A percentile compares a stretch with the other conserved stretches of the same genome.
These are phyloP conservation scores for Cucurbita argyrosperma DNA, from an alignment of 306 rosid genomes.

Conservation along the genomic window DNA sequence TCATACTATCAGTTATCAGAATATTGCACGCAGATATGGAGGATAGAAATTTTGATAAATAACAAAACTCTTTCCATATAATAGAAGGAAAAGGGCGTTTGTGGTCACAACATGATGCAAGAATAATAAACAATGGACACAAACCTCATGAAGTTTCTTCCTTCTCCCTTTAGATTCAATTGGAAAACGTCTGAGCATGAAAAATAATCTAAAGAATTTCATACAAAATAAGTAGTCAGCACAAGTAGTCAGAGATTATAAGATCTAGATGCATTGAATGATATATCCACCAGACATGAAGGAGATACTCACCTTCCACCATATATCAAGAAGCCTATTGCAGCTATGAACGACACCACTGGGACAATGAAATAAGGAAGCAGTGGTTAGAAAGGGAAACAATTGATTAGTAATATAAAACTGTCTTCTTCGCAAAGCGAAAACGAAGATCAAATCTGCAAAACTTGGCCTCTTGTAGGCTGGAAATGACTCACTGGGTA, in stretches of 20 bases:
- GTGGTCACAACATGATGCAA: not conserved
- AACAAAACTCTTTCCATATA: not conserved
- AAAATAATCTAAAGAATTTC: conserved; percentile 47
- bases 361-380: conserved; percentile 8
- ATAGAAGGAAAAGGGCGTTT: not conserved
- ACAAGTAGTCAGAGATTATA: conserved; percentile 3
- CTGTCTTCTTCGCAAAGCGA: not conserved
- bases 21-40: not conserved
- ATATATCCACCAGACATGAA: conserved; percentile 6
- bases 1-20: not conserved
- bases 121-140: conserved; percentile 15
- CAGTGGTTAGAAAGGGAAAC: not conserved
- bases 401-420: not conserved
- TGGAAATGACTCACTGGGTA: not conserved
- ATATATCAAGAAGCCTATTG: conserved; percentile 77
- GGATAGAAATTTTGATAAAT: not conserved
- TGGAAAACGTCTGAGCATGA: conserved; percentile 96
- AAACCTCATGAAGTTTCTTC: conserved; percentile 93
- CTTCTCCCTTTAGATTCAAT: conserved; percentile 97
- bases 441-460: conserved; percentile 8
- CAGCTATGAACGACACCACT: conserved; percentile 81
- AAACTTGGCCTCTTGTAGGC: conserved; percentile 4
- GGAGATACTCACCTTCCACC: conserved; percentile 82
- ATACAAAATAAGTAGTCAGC: not conserved
- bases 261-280: conserved; percentile 5